Evolutionary conservation across 345 rosid species (phyloP), one percentile per base, ranked within the genome.

Genomic region (Kernera saxatilis): DNA sequence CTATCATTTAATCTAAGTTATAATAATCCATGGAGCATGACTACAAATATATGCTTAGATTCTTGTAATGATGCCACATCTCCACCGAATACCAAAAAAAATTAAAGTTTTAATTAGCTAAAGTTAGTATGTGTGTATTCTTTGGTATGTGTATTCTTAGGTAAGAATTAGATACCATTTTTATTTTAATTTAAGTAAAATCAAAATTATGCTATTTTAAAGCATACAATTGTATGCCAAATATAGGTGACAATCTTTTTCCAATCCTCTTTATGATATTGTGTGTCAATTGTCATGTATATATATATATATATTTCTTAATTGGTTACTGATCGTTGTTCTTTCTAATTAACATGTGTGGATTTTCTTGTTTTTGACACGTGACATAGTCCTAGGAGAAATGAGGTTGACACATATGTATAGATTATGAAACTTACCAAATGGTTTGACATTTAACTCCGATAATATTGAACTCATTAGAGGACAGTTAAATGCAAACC

Each of bases 181-280:
- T 70, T 15, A 63, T 70, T 69, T 44, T 62, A 64, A 29, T 63
- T 15, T 49, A 63, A 44, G 9, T 22, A 44, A 36, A 41, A 61
- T 44, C 12, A 54, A 53, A 54, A 25, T 52, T 45, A 70, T 70
- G 70, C 75, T 70, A 70, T 30, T 54, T 76, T 29, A 44, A 55
- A 76, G 61, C 71, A 63, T 69, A 55, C 75, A 5, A 64, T 54
- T 76, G 75, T 69, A 76, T 76, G 75, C 79, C 79, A 76, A 63
- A 76, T 76, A 46, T 70, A 76, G 79, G 61, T 69, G 22, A 61
- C 46, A 54, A 22, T 54, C 65, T 70, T 63, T 76, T 69, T 22
- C 52, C 56, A 33, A 3, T 35, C 64, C 56, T 5, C 23, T 62
- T 53, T 53, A 52, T 17, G 35, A 40, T 29, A 56, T 15, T 37